Conservation (phyloP, 2,329 filamentous ascomycete genomes). For the Microascus cirrosus region DNA sequence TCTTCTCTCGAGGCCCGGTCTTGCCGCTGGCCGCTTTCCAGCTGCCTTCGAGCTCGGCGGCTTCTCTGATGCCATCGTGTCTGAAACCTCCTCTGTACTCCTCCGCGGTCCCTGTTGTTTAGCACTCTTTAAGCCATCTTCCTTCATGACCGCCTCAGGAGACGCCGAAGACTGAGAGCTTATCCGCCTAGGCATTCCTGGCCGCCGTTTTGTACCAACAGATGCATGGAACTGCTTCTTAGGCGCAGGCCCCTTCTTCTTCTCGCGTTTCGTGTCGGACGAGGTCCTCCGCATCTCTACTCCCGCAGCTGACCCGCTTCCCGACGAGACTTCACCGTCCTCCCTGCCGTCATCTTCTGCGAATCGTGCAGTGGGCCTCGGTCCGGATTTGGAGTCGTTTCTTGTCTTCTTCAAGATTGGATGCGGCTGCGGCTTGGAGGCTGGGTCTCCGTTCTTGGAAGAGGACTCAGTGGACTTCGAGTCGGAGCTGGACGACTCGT, state of each 20-base stretch:
- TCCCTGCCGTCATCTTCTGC: conserved; percentile 38
- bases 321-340: conserved; percentile 26
- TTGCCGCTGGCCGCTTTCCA: conserved; percentile 31
- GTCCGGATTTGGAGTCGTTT: conserved; percentile 38
- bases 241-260: neutral
- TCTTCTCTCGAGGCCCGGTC: neutral
- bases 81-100: neutral
- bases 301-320: conserved; percentile 22
- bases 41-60: conserved; percentile 30
- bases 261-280: conserved; percentile 13
- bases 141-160: conserved; percentile 20
- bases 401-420: conserved; percentile 51
- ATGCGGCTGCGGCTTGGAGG: conserved; percentile 35
- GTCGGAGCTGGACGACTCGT: conserved; percentile 6
- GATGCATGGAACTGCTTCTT: conserved; percentile 27
- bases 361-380: conserved; percentile 50
- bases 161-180: conserved; percentile 34
- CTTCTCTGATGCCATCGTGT: neutral
- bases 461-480: conserved; percentile 15
- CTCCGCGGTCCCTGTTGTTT: too few species aligned
- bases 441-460: conserved; percentile 19
- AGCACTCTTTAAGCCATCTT: conserved; percentile 23
- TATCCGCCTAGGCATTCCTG: conserved; percentile 30
- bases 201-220: conserved; percentile 30
- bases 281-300: conserved; percentile 17